Evolutionary conservation across 805 yeast species (phyloP).

Genomic region (Komagataella pseudopastoris): DNA sequence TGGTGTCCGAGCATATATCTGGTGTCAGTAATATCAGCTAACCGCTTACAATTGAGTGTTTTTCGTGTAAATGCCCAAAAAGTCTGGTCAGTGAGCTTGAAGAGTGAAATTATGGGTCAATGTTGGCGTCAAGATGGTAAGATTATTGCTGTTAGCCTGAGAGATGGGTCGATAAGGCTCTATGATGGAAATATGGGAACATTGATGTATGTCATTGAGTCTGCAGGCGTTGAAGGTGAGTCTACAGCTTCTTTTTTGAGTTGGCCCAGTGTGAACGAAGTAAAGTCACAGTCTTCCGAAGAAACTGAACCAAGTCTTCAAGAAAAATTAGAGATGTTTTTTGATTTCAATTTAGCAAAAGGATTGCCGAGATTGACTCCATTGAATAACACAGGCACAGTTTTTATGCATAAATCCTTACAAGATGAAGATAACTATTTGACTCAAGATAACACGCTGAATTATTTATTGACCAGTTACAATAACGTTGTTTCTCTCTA

Average conservation of each 20-base stretch:
- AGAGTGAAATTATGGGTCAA: constrained; percentile 1
- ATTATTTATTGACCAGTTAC: background rate
- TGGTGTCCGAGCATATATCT: constrained; percentile 23
- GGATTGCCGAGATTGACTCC: constrained; percentile 12
- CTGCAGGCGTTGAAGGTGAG: background rate
- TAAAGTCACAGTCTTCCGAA: background rate
- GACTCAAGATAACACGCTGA: background rate
- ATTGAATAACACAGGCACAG: background rate
- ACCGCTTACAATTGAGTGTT: constrained; percentile 1
- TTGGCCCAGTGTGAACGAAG: background rate
- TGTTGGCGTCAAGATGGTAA: constrained; percentile 7
- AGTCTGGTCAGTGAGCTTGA: constrained; percentile 14
- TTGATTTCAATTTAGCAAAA: constrained; percentile 11
- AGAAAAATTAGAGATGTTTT: background rate
- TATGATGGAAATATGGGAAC: constrained; percentile 17
- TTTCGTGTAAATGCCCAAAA: constrained; percentile 17
- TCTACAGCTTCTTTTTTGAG: background rate
- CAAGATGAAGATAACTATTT: background rate
- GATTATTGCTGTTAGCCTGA: constrained; percentile 13
- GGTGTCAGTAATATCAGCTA: constrained; percentile 12
- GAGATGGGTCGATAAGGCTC: constrained; percentile 10
- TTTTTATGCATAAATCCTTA: background rate
- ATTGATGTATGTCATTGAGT: constrained; percentile 3
- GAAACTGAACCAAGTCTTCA: background rate
- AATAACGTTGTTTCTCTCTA: background rate